phyloP scores from a whole-genome alignment of 495 filamentous ascomycete species.

The Mytilinidion resinicola region DNA sequence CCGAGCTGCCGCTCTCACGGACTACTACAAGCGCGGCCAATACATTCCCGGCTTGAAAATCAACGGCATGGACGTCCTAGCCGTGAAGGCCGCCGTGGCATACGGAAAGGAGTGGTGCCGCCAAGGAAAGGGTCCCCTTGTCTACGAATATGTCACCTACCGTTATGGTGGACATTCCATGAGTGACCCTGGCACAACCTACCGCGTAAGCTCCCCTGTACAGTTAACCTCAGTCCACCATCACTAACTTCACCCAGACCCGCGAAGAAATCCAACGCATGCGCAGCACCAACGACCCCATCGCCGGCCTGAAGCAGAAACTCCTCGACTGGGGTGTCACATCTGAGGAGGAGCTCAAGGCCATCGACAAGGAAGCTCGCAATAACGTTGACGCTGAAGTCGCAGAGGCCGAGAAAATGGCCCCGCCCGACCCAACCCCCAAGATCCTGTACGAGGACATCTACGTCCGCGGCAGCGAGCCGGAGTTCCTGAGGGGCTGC shows the following conservation, averaged over 20 bases:
- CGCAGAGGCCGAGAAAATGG: slow-evolving; percentile 79
- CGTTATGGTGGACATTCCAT: slow-evolving; percentile 98
- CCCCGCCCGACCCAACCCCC: slow-evolving; percentile 63
- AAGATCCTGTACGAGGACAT: slow-evolving; percentile 94
- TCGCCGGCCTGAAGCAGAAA: slow-evolving; percentile 96
- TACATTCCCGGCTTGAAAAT: slow-evolving; percentile 99
- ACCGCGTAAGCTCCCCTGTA: slow-evolving; percentile 49
- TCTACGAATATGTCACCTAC: slow-evolving; percentile 99
- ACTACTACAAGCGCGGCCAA: slow-evolving; percentile 99
- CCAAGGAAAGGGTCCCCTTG: slow-evolving; percentile 80
- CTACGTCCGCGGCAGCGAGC: slow-evolving; percentile 88
- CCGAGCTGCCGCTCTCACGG: slow-evolving; percentile 87
- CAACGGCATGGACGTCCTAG: slow-evolving; percentile 99
- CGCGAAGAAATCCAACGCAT: slow-evolving; percentile 99
- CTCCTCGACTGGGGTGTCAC: slow-evolving; percentile 90
- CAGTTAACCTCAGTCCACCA: not conserved
- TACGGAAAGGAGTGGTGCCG: slow-evolving; percentile 82
- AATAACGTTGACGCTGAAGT: slow-evolving; percentile 83
- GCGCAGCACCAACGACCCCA: slow-evolving; percentile 96
- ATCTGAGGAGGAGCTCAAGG: slow-evolving; percentile 94
- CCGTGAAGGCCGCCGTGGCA: slow-evolving; percentile 90
- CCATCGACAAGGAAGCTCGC: slow-evolving; percentile 86
- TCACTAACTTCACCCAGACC: slow-evolving; percentile 40
- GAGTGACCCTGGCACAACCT: slow-evolving; percentile 98
- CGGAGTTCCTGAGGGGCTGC: slow-evolving; percentile 80